phyloP scores from a whole-genome alignment of 495 filamentous ascomycete genomes.

The Xylaria acuta region DNA sequence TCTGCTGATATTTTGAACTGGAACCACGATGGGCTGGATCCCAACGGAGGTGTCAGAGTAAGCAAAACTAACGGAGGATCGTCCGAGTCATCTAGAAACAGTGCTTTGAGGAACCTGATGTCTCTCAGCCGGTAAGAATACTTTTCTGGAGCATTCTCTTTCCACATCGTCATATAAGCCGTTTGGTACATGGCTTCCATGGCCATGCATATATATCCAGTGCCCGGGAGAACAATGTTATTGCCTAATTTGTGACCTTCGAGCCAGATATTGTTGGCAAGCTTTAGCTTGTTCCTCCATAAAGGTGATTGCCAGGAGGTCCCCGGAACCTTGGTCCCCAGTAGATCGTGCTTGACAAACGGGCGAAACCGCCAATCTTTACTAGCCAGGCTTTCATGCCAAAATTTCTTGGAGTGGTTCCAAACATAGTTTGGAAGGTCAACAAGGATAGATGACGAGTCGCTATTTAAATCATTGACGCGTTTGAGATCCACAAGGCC shows the following conservation, averaged over 20 bases:
- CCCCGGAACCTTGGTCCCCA: slow-evolving; percentile 19
- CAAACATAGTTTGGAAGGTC: slow-evolving; percentile 52
- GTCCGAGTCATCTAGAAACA: too few relatives aligned
- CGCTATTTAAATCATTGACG: not conserved
- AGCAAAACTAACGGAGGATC: too few relatives aligned
- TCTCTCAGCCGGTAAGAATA: not conserved
- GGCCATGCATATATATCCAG: slow-evolving; percentile 46
- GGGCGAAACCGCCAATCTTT: slow-evolving; percentile 32
- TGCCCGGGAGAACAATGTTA: slow-evolving; percentile 42
- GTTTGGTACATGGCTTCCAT: slow-evolving; percentile 43
- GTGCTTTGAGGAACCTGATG: not conserved
- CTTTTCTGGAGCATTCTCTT: not conserved
- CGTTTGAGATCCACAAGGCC: not conserved
- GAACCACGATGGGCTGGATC: not conserved
- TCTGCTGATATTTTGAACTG: not conserved
- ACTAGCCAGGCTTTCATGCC: slow-evolving; percentile 41
- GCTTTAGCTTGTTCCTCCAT: slow-evolving; percentile 43
- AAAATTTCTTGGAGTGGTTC: slow-evolving; percentile 46
- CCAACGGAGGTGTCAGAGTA: too few relatives aligned
- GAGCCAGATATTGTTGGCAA: slow-evolving; percentile 45
- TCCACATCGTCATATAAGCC: too few relatives aligned
- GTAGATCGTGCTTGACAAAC: slow-evolving; percentile 32
- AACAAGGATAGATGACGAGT: not conserved
- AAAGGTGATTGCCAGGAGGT: slow-evolving; percentile 10
- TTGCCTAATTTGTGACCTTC: slow-evolving; percentile 41